Conservation (phyloP, 1,284 basidiomycete species). For the Fistulinella cinereoalba region DNA sequence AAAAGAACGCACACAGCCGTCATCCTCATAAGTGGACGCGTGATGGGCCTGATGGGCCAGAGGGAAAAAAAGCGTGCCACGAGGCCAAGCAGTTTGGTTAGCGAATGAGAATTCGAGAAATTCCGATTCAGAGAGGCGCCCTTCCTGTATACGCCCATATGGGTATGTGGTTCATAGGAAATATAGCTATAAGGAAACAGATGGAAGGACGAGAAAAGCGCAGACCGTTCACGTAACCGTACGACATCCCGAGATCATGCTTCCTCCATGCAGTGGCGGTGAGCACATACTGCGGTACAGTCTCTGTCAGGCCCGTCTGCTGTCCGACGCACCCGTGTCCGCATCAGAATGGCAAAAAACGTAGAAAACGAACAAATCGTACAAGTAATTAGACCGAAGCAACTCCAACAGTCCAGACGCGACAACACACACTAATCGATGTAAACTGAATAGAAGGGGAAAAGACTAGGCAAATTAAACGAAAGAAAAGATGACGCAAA, state of each 20-base stretch:
- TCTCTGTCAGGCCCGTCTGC: slow-evolving; percentile 1
- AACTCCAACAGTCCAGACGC: slow-evolving; percentile 15
- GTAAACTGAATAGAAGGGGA: slow-evolving; percentile 5
- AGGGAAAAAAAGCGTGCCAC: not conserved
- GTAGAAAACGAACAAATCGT: slow-evolving; percentile 14
- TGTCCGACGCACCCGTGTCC: too few species aligned
- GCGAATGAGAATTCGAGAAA: too few species aligned
- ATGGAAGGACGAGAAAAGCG: not conserved
- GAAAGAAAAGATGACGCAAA: slow-evolving; percentile 5
- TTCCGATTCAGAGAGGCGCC: too few species aligned
- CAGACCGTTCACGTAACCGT: slow-evolving; percentile 24
- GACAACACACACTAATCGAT: slow-evolving; percentile 1
- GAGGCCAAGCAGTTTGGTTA: too few species aligned
- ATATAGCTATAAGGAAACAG: slow-evolving; percentile 1
- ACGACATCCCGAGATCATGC: slow-evolving; percentile 33
- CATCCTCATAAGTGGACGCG: too few species aligned
- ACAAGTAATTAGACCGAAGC: slow-evolving; percentile 21
- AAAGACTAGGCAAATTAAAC: slow-evolving; percentile 5
- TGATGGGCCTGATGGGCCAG: too few species aligned
- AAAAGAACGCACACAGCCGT: slow-evolving; percentile 16
- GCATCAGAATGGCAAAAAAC: too few species aligned
- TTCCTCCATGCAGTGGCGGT: slow-evolving; percentile 30
- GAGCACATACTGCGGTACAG: slow-evolving; percentile 16
- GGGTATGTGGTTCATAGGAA: too few species aligned
- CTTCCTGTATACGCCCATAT: too few species aligned